Evolutionary conservation across 2,329 filamentous ascomycete genomes (phyloP), one percentile per base, ranked within the genome.

Genomic region (Dryadomyces quercus-mongolicae): DNA sequence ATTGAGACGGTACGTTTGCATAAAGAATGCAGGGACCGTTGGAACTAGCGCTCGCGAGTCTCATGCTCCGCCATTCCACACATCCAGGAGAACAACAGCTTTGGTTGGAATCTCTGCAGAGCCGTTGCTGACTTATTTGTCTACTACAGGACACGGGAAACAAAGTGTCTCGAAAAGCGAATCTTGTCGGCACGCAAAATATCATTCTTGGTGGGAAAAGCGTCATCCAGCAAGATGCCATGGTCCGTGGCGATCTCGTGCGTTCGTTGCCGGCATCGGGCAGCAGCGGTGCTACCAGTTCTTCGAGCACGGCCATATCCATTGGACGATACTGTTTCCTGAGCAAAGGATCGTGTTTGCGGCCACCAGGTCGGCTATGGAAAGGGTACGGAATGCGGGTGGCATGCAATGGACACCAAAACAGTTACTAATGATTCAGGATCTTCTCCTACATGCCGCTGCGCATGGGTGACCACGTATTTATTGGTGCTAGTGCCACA

Each of bases 201-300:
- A 97, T 98, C 71, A 95, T 95, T 70, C 85, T 98, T 2, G 93
- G 90, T 62, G 93, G 93, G 59, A 95, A 89, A 71, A 95, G 91
- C 1, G 89, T 97, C 58, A 95, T 98, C 65, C 90, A 95, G 76
- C 86, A 90, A 58, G 91, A 95, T 65, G 92, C 90, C 62, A 90
- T 93, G 70, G 89, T 98, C 65, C 85, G 93, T 49, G 93, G 92
- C 47, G 93, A 98, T 65, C 80, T 98, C 18, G 78, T 85, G 46
- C 80, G 75, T 53, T 82, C 76, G 8, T 74, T 71, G 9, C 71
- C 74, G 2, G 65, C 74, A 1, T 67, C 72, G 1, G 71, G 71
- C 7, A 63, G 68, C 2, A 65, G 66, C 1, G 63, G 66, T 8
- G 52, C 52, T 9, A 44, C 52, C 18, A 47, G 13, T 15, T 49